Conservation (phyloP, 179 eudicot species). For the Silene vulgaris region DNA sequence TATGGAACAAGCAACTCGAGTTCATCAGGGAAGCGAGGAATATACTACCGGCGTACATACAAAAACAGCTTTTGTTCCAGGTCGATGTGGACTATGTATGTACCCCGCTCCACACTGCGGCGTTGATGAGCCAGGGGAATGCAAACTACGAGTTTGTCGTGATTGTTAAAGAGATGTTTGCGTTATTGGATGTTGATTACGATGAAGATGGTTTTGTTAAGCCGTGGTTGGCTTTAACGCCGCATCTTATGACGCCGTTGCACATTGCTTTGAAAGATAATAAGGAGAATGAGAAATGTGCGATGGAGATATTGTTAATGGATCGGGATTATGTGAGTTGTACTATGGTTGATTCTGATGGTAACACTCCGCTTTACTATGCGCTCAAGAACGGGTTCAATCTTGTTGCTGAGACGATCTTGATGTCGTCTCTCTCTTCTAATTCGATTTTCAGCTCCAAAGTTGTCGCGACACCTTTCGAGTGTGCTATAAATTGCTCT, state of each 20-base stretch:
- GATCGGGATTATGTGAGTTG: constrained; percentile 2
- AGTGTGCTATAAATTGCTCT: no score
- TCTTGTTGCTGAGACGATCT: neutral
- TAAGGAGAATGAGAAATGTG: constrained; percentile 12
- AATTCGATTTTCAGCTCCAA: no score
- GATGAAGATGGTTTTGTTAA: neutral
- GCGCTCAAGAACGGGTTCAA: constrained; percentile 4
- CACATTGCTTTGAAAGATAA: no score
- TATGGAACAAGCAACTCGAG: no score
- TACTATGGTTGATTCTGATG: neutral
- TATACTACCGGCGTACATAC: no score
- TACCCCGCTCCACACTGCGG: no score
- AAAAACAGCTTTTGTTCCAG: no score
- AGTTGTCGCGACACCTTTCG: no score
- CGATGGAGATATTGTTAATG: constrained; percentile 18
- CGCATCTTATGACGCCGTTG: no score
- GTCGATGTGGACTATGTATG: no score
- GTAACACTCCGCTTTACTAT: constrained; percentile 4
- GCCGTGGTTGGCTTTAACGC: constrained; percentile 17
- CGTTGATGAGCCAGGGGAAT: no score
- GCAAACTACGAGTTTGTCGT: neutral
- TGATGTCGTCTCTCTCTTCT: neutral
- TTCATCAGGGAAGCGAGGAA: no score
- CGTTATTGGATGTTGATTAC: neutral
- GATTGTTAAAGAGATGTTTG: neutral